Percentiles rank a stretch among this genome's conserved stretches.
These are phyloP conservation scores for Arabidopsis arenosa DNA, from an alignment of 345 rosid genomes.

Conservation along the genomic window DNA sequence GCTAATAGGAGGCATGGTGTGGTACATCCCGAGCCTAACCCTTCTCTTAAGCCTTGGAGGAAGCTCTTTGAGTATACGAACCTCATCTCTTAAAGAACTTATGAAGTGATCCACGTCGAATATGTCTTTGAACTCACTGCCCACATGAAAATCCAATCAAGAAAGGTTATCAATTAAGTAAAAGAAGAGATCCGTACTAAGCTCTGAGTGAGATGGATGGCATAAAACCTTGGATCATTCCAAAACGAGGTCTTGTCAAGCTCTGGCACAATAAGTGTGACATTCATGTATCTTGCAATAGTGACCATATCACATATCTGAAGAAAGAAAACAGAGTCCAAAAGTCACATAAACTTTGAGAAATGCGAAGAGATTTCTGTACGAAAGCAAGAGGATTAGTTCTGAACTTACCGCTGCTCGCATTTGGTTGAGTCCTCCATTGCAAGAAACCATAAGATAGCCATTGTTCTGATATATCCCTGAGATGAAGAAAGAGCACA, in stretches of 20 bases:
- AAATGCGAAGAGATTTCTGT: neutral
- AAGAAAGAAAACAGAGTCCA: slow-evolving; percentile 26
- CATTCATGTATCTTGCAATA: slow-evolving; percentile 80
- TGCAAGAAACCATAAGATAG: slow-evolving; percentile 90
- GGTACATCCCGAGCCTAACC: slow-evolving; percentile 61
- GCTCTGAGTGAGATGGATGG: neutral
- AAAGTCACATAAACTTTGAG: neutral
- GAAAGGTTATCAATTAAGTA: slow-evolving; percentile 11
- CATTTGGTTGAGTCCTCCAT: slow-evolving; percentile 97
- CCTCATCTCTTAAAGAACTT: slow-evolving; percentile 79
- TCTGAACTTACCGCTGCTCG: slow-evolving; percentile 70
- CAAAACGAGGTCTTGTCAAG: slow-evolving; percentile 87
- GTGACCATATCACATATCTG: slow-evolving; percentile 95
- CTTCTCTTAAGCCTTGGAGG: slow-evolving; percentile 80
- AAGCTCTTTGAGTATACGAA: slow-evolving; percentile 77
- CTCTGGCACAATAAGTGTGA: slow-evolving; percentile 88
- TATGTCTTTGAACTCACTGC: slow-evolving; percentile 87
- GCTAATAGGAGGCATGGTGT: slow-evolving; percentile 82
- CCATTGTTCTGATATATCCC: slow-evolving; percentile 97
- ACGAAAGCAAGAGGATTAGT: neutral
- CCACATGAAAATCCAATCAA: slow-evolving; percentile 12
- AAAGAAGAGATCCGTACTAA: slow-evolving; percentile 6
- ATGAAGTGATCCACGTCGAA: slow-evolving; percentile 88
- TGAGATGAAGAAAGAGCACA: slow-evolving; percentile 42
- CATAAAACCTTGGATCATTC: slow-evolving; percentile 81